Evolutionary conservation across 495 filamentous ascomycete species (phyloP).

Genomic region (Penicillium mononematosum): DNA sequence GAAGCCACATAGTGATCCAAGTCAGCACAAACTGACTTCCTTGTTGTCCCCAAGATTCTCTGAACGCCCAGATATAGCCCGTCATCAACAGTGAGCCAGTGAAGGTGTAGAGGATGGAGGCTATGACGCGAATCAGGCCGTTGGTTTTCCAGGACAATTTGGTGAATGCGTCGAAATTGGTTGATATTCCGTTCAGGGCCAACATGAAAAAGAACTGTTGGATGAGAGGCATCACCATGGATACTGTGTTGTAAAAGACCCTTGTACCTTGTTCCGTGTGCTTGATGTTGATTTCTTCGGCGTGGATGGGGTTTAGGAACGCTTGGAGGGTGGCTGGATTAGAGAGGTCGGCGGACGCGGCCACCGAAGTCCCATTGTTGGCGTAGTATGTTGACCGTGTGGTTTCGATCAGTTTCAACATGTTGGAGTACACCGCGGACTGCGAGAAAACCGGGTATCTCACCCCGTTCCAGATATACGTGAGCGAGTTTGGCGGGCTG

Average conservation of each 20-base stretch:
- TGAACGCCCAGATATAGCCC: slow-evolving; percentile 49
- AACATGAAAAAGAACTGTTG: slow-evolving; percentile 24
- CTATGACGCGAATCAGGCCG: slow-evolving; percentile 35
- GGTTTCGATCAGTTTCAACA: slow-evolving; percentile 26
- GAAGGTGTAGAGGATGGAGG: slow-evolving; percentile 41
- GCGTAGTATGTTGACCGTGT: slow-evolving; percentile 31
- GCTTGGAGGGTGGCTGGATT: slow-evolving; percentile 26
- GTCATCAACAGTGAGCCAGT: slow-evolving; percentile 39
- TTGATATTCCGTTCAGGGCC: slow-evolving; percentile 36
- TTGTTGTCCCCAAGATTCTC: slow-evolving; percentile 41
- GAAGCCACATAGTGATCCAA: slow-evolving; percentile 50
- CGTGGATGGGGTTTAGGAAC: slow-evolving; percentile 40
- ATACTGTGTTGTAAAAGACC: slow-evolving; percentile 7
- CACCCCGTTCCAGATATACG: slow-evolving; percentile 48
- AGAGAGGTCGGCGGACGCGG: slow-evolving; percentile 18
- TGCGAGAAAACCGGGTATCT: slow-evolving; percentile 41
- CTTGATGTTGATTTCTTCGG: slow-evolving; percentile 39
- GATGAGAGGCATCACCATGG: slow-evolving; percentile 5
- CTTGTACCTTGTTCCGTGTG: not conserved
- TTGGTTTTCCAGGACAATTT: slow-evolving; percentile 34
- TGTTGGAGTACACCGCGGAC: slow-evolving; percentile 23
- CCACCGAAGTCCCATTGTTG: slow-evolving; percentile 27
- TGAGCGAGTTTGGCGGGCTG: slow-evolving; percentile 27
- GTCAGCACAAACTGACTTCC: slow-evolving; percentile 39
- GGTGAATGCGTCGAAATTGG: slow-evolving; percentile 36